Evolutionary conservation across 1,139 yeast species (phyloP), one percentile per base, ranked within the genome.

Genomic region (Hemisphaericaspora xylofermentans): DNA sequence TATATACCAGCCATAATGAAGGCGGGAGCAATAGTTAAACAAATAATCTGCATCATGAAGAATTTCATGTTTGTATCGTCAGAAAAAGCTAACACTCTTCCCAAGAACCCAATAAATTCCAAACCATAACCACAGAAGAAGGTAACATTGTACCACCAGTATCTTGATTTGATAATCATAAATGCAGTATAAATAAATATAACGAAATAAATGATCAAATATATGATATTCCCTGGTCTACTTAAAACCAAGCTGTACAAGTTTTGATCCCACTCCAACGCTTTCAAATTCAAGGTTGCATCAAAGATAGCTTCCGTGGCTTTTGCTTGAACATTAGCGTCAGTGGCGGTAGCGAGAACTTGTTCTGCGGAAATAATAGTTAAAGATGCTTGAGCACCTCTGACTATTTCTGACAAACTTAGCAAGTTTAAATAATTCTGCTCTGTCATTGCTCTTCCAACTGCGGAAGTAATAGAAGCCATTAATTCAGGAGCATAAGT

Each of bases 1-100:
- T 89, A 89, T 7, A 89, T 71, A 4, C 95, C 96, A 3, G 86
- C 97, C 89, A 88, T 86, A 41, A 87, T 72, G 59, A 91, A 88
- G 6, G 93, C 93, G 0, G 97, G 97, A 0, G 89, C 93, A 40
- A 89, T 66, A 0, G 95, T 88, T 46, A 88, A 67, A 44, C 84
- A 68, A 39, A 83, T 76, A 48, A 82, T 78, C 60, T 89, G 96
- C 47, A 82, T 62, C 41, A 87, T 61, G 57, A 71, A 89, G 37
- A 67, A 67, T 44, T 74, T 59, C 39, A 65, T 48, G 36, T 64
- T 58, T n/a, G 65, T 58, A 46, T 76, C 62, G 16, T 34, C 63
- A 39, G 70, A 61, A 39, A 78, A 61, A 12, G 80, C 63, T 32
- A 67, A 49, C 3, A 66, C 58, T 47, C 97, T 68, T 4, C 88